These are phyloP conservation scores for Oemleria cerasiformis DNA, from an alignment of 306 rosid genomes.

Conservation along the genomic window DNA sequence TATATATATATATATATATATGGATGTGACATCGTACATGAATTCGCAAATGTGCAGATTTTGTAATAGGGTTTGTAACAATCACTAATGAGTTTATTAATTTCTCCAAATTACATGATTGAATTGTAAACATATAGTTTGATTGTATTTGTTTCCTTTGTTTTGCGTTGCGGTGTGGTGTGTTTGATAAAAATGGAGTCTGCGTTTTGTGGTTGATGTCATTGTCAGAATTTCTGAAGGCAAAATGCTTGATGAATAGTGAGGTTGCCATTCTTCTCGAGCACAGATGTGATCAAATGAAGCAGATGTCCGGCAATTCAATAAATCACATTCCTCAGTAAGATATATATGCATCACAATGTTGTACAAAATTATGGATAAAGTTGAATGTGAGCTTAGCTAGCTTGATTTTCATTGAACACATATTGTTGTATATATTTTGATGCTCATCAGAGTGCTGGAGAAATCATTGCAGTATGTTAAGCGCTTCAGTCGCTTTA, in stretches of 20 bases:
- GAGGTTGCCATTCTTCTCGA: slow-evolving; percentile 35
- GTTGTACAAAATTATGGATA: background rate
- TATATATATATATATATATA: too few relatives aligned
- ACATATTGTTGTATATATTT: background rate
- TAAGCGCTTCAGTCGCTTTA: slow-evolving; percentile 30
- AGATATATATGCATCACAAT: background rate
- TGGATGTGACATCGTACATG: background rate
- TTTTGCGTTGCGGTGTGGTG: background rate
- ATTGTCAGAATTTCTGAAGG: slow-evolving; percentile 29
- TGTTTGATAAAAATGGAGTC: too few relatives aligned
- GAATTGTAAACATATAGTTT: background rate
- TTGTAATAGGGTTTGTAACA: too few relatives aligned
- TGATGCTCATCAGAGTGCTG: slow-evolving; percentile 21
- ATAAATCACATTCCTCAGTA: slow-evolving; percentile 24
- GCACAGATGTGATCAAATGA: slow-evolving; percentile 32
- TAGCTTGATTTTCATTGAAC: background rate
- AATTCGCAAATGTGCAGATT: too few relatives aligned
- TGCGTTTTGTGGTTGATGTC: background rate
- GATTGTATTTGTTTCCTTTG: background rate
- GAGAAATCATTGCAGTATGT: slow-evolving; percentile 36
- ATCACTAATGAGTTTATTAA: too few relatives aligned
- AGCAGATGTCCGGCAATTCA: slow-evolving; percentile 20
- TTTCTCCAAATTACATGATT: background rate
- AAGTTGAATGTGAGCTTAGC: background rate
- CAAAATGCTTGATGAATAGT: slow-evolving; percentile 37